These are phyloP conservation scores for Cercospora janseana DNA, from an alignment of 2,329 filamentous ascomycete species.

Conservation along the genomic window DNA sequence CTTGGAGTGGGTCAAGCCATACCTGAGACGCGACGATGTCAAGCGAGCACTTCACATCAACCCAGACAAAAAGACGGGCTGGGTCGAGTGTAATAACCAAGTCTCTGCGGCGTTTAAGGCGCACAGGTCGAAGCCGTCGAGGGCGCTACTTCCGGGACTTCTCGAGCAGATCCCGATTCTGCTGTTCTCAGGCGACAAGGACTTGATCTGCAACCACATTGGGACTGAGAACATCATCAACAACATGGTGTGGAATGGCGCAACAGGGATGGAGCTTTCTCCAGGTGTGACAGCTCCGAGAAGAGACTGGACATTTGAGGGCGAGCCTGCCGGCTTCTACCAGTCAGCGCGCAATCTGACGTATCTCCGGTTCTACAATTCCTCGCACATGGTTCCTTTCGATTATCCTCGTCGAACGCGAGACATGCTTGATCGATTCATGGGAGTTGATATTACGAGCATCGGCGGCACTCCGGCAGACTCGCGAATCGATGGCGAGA, in stretches of 20 bases:
- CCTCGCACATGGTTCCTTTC: slow-evolving; percentile 97
- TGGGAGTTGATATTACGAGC: slow-evolving; percentile 83
- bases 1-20: slow-evolving; percentile 71
- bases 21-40: slow-evolving; percentile 80
- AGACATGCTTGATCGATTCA: slow-evolving; percentile 97
- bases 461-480: slow-evolving; percentile 80
- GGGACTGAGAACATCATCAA: slow-evolving; percentile 89
- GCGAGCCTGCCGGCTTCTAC: slow-evolving; percentile 82
- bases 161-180: slow-evolving; percentile 74
- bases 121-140: slow-evolving; percentile 67
- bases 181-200: slow-evolving; percentile 89
- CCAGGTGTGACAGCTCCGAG: slow-evolving; percentile 90
- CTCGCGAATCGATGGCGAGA: slow-evolving; percentile 80
- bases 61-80: slow-evolving; percentile 76
- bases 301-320: slow-evolving; percentile 90
- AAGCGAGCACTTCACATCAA: slow-evolving; percentile 77
- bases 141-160: slow-evolving; percentile 73
- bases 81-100: slow-evolving; percentile 82
- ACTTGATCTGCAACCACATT: slow-evolving; percentile 95
- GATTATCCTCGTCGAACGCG: slow-evolving; percentile 81
- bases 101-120: slow-evolving; percentile 72
- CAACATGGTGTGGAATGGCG: slow-evolving; percentile 88
- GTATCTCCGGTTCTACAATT: slow-evolving; percentile 92
- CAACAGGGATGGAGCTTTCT: slow-evolving; percentile 82
- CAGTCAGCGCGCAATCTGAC: slow-evolving; percentile 93